Conservation (phyloP, 2,329 filamentous ascomycete species). For the Camillea tinctor region DNA sequence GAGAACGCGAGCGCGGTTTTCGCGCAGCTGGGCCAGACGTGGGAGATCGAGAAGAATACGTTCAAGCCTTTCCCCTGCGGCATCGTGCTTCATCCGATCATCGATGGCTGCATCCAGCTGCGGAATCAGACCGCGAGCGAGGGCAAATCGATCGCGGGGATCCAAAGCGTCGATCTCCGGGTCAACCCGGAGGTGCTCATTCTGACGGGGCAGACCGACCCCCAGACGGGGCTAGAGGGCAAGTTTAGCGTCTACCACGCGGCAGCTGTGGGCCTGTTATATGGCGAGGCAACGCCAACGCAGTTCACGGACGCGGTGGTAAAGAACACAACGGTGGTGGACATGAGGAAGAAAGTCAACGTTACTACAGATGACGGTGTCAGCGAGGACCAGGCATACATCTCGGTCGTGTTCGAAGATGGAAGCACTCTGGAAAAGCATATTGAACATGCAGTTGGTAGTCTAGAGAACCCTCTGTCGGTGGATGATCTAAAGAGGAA, state of each 20-base stretch:
- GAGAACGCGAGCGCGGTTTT: slow-evolving; percentile 37
- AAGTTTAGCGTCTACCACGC: slow-evolving; percentile 58
- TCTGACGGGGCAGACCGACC: slow-evolving; percentile 49
- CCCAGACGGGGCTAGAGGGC: slow-evolving; percentile 48
- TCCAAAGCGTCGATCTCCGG: slow-evolving; percentile 40
- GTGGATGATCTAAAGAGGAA: slow-evolving; percentile 46
- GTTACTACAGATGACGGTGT: slow-evolving; percentile 41
- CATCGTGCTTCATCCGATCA: slow-evolving; percentile 55
- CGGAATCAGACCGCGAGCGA: slow-evolving; percentile 36
- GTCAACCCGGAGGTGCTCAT: slow-evolving; percentile 54
- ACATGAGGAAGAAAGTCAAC: slow-evolving; percentile 44
- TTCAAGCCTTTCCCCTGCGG: slow-evolving; percentile 59
- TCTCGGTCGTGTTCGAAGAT: slow-evolving; percentile 35
- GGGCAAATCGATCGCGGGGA: slow-evolving; percentile 30
- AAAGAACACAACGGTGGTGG: slow-evolving; percentile 38
- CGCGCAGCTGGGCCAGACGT: slow-evolving; percentile 36
- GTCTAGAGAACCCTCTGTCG: slow-evolving; percentile 46
- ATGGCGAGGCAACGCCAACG: slow-evolving; percentile 49
- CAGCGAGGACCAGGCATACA: slow-evolving; percentile 38
- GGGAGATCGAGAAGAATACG: slow-evolving; percentile 53
- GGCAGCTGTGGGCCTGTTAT: slow-evolving; percentile 48
- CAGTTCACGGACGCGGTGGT: slow-evolving; percentile 51
- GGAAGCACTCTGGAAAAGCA: slow-evolving; percentile 41
- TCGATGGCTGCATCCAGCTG: slow-evolving; percentile 50
- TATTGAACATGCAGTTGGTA: slow-evolving; percentile 50